These are phyloP conservation scores for Aspergillus sclerotialis DNA, from an alignment of 2,329 filamentous ascomycete genomes.

Conservation along the genomic window DNA sequence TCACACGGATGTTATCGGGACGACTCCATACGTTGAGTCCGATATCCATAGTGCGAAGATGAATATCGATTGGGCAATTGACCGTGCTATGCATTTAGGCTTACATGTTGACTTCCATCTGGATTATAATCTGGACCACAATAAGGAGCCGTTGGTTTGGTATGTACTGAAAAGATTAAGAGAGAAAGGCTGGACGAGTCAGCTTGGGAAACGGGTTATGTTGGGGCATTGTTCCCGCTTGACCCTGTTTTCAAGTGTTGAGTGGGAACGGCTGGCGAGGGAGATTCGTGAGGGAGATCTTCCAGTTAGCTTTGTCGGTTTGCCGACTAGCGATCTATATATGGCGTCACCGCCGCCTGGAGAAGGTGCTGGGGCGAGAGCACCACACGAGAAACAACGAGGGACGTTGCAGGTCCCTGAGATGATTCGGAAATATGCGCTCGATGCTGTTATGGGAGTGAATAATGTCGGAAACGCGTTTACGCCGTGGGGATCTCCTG, in stretches of 20 bases:
- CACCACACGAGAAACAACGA: constrained; percentile 33
- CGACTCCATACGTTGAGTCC: constrained; percentile 63
- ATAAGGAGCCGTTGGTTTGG: constrained; percentile 46
- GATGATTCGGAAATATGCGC: constrained; percentile 51
- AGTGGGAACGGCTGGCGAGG: constrained; percentile 45
- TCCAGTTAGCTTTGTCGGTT: constrained; percentile 59
- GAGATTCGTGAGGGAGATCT: constrained; percentile 44
- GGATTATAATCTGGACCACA: constrained; percentile 58
- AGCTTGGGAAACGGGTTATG: constrained; percentile 44
- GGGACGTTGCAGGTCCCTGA: constrained; percentile 57
- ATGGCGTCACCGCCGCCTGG: constrained; percentile 53
- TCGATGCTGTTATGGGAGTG: constrained; percentile 57
- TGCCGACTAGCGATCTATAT: constrained; percentile 65
- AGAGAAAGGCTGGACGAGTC: constrained; percentile 42
- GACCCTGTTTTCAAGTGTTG: constrained; percentile 45
- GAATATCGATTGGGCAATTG: constrained; percentile 60
- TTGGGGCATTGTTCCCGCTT: constrained; percentile 65
- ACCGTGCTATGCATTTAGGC: constrained; percentile 42
- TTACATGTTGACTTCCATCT: constrained; percentile 65
- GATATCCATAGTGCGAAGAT: constrained; percentile 39
- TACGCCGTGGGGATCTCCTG: constrained; percentile 61
- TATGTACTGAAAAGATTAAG: constrained; percentile 48
- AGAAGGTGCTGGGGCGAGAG: neutral
- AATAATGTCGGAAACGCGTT: constrained; percentile 73
- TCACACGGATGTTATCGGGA: constrained; percentile 55